Evolutionary conservation across 768 basidiomycete species (phyloP), one percentile per base, ranked within the genome.

Genomic region (Pisolithus sp.): DNA sequence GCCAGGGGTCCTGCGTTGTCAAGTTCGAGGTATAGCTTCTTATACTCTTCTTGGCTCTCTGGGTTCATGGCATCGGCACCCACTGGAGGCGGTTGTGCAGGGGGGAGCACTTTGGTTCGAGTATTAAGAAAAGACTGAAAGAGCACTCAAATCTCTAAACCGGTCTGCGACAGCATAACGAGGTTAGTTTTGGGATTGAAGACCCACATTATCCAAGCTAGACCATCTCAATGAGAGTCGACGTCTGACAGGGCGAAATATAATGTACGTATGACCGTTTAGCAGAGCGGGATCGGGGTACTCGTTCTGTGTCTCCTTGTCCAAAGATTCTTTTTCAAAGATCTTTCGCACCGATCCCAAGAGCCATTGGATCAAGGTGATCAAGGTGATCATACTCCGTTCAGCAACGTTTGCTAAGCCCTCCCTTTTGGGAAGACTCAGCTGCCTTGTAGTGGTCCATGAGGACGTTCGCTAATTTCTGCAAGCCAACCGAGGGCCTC

Each of bases 31-130:
- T 81, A 77, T 38, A 84, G 60, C 40, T 72, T 70, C 15, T 76
- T 80, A 55, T 82, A 92, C 48, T 85, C 82, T 51, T 91, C 88
- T 60, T 93, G 89, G 56, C 85, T 90, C 53, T 91, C 89, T 59
- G 81, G 79, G 40, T 75, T 76, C 36, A 78, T 78, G 17, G 55
- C 15, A 41, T 64, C 54, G 4, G 62, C 53, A 7, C 67, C 68
- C 1, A 67, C 73, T 26, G 68, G 63, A 0, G 73, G 76, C 30
- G 55, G 51, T 49, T 53, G 64, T 18, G 66, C 66, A 42, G 50
- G 59, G 10, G 81, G 81, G 24, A 86, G 57, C 30, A 75, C 74
- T 10, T 56, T 64, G 12, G 68, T 61, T 31, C 89, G 76, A 17
- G 75, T 77, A 52, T 83, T 70, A 12, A 93, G 75, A 59, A 89